Evolutionary conservation across 164 flowering plant genomes (phyloP), one percentile per base, ranked within the genome.

Genomic region (Vitis rotundifolia): DNA sequence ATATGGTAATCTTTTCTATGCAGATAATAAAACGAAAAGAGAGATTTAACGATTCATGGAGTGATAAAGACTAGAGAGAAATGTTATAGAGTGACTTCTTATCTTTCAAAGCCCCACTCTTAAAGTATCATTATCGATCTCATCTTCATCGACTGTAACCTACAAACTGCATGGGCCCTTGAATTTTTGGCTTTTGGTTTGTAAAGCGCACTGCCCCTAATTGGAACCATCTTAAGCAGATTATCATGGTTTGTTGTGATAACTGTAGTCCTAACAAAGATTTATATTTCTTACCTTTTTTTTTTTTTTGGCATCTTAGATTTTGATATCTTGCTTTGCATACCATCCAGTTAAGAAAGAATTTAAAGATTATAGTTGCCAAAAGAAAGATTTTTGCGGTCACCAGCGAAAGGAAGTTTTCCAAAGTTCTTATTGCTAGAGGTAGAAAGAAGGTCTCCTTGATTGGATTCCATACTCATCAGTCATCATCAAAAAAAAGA

Each of bases 311-410:
- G 16, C 15, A 13, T 62, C 49, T 67, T 67, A 70, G 75, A 64
- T 67, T 82, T 79, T 66, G 69, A 64, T 67, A 69, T 73, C 64
- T 82, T 76, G 74, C 67, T 78, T 76, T 80, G 80, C 77, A 73
- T 78, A 80, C 77, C 28, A 76, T 93, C 93, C 98, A 89, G 98
- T 90, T 80, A 86, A 83, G 73, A 86, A 85, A 85, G 88, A 84
- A 82, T 73, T 64, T 83, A 89, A 78, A 89, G 92, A 81, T 78
- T 85, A 80, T 83, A 90, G 81, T 82, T 91, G 88, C 83, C 81
- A 81, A 93, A 89, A 84, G 90, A 83, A 86, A 85, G 88, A 85
- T 76, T 68, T 77, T 75, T 37, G 44, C 44, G 44, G 63, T 83
- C 84, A 74, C 74, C 85, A 79, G 80, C 81, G 84, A 81, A 73